These are phyloP conservation scores for Sclerotinia borealis DNA, from an alignment of 2,329 filamentous ascomycete genomes.

Conservation along the genomic window DNA sequence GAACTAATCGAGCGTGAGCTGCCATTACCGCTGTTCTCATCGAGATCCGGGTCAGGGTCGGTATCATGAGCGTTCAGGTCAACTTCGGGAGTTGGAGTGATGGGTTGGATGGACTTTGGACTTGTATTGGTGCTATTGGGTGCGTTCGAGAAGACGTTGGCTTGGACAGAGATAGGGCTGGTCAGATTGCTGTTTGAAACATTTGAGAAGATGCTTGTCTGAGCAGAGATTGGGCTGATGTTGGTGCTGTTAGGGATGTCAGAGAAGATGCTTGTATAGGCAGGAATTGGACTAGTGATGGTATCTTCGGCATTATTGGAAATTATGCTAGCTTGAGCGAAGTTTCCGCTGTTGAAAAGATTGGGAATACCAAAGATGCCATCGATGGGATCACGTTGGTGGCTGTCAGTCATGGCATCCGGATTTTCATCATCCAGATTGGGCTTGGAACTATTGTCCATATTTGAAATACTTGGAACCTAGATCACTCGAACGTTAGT, in stretches of 20 bases:
- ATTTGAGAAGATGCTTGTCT: not conserved
- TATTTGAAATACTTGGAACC: not conserved
- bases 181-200: too few relatives aligned
- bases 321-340: not conserved
- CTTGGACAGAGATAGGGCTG: not conserved
- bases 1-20: conserved; percentile 17
- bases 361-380: not conserved
- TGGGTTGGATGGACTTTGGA: not conserved
- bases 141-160: not conserved
- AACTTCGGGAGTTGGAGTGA: not conserved
- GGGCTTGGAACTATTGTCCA: not conserved
- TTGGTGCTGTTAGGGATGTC: not conserved
- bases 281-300: not conserved
- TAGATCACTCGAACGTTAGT: not conserved
- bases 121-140: not conserved
- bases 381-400: not conserved
- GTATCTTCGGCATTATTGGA: not conserved
- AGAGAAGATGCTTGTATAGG: not conserved
- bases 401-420: too few relatives aligned
- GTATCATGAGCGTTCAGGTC: not conserved
- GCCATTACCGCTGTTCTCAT: not conserved
- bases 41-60: not conserved
- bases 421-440: not conserved
- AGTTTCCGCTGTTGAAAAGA: not conserved
- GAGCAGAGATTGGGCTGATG: not conserved